Percentiles rank a stretch among this genome's conserved stretches.
phyloP scores from a whole-genome alignment of 2,329 filamentous ascomycete species.

The Fusarium algeriense region DNA sequence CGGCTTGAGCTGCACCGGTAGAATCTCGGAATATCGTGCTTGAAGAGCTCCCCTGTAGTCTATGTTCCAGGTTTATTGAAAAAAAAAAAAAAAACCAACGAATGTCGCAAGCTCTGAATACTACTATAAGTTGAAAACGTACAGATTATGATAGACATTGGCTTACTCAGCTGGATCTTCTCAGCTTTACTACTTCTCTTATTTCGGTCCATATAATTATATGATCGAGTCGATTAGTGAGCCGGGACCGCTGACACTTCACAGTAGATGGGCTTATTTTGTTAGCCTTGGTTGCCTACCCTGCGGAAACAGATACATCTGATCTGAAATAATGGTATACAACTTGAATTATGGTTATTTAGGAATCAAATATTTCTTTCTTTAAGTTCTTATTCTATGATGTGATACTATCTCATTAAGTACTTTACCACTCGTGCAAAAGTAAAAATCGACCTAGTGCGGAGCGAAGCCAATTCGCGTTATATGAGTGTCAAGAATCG shows the following conservation, averaged over 20 bases:
- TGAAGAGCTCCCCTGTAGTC: not conserved
- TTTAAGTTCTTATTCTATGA: too few species aligned
- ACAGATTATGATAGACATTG: not conserved
- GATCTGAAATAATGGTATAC: not conserved
- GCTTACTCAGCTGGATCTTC: not conserved
- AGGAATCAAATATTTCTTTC: too few species aligned
- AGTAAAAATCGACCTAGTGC: too few species aligned
- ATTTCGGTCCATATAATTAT: too few species aligned
- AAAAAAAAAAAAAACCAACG: not conserved
- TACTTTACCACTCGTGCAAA: too few species aligned
- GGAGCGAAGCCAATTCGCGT: too few species aligned
- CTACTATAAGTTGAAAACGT: not conserved
- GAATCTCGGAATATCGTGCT: conserved; percentile 46
- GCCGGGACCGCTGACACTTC: not conserved
- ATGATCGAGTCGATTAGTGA: not conserved
- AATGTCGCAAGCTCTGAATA: not conserved
- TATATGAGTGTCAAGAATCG: too few species aligned
- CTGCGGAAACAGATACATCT: not conserved
- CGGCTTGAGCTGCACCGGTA: conserved; percentile 45
- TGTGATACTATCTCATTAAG: too few species aligned
- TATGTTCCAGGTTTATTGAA: not conserved
- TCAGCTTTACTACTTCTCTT: not conserved
- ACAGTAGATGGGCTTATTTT: not conserved
- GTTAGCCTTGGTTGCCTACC: not conserved
- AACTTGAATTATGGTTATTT: not conserved